A percentile compares a stretch with the other conserved stretches of the same genome.
Conservation (phyloP, 169 alveolate genomes). For the Perkinsus marinus region DNA sequence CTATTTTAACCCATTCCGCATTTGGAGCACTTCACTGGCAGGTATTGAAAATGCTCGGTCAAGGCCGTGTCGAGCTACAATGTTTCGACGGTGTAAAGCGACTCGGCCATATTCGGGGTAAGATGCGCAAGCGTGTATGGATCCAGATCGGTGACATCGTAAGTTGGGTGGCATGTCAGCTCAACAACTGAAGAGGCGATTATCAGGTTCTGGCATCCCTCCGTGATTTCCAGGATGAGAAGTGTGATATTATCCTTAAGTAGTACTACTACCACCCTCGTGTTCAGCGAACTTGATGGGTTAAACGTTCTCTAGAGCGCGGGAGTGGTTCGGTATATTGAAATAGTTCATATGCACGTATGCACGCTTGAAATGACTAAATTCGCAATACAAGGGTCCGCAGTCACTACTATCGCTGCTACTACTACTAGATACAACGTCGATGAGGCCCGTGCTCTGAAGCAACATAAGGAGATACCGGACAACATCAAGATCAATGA, state of each 20-base stretch:
- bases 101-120: constrained; percentile 85
- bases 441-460: constrained; percentile 89
- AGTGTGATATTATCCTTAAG: constrained; percentile 91
- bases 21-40: background rate
- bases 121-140: constrained; percentile 92
- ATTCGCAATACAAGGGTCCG: no score
- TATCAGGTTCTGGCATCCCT: constrained; percentile 72
- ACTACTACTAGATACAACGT: constrained; percentile 47
- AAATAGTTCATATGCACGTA: no score
- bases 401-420: no score
- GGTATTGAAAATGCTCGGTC: constrained; percentile 90
- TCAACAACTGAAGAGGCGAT: no score
- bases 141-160: constrained; percentile 80
- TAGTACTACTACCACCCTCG: constrained; percentile 13
- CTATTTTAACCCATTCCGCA: background rate
- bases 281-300: no score
- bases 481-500: constrained; percentile 87
- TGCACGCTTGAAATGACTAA: no score
- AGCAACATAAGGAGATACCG: constrained; percentile 90
- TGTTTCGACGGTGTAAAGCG: constrained; percentile 94
- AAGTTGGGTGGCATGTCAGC: background rate
- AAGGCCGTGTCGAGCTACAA: constrained; percentile 90
- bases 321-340: no score
- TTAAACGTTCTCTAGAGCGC: no score
- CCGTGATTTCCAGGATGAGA: constrained; percentile 91